Percentiles rank a stretch among this genome's conserved stretches.
These are phyloP conservation scores for Punica granatum DNA, from an alignment of 345 rosid genomes.

Conservation along the genomic window DNA sequence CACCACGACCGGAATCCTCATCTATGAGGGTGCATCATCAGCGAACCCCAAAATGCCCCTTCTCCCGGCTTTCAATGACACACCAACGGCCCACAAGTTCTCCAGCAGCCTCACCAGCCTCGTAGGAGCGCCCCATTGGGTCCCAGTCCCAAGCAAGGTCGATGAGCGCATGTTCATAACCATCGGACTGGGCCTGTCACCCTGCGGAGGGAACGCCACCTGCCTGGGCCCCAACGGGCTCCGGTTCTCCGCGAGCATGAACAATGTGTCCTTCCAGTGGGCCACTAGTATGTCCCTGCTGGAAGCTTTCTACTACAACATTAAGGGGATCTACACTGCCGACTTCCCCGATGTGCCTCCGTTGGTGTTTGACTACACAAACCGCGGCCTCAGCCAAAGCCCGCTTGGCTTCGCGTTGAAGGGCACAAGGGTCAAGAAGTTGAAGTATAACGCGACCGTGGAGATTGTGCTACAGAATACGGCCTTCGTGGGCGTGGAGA, in stretches of 20 bases:
- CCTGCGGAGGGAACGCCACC: conserved; percentile 39
- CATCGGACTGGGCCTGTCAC: conserved; percentile 37
- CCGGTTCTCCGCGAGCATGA: conserved; percentile 64
- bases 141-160: conserved; percentile 57
- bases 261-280: conserved; percentile 49
- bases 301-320: conserved; percentile 48
- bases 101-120: conserved; percentile 43
- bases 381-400: conserved; percentile 20
- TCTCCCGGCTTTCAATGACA: conserved; percentile 57
- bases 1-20: conserved; percentile 59
- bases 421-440: conserved; percentile 44
- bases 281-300: conserved; percentile 47
- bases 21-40: conserved; percentile 26
- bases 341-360: conserved; percentile 66
- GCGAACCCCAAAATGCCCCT: conserved; percentile 45
- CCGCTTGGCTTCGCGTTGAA: conserved; percentile 38
- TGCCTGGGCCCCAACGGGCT: conserved; percentile 25
- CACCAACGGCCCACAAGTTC: conserved; percentile 61
- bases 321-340: conserved; percentile 51
- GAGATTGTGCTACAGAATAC: conserved; percentile 76
- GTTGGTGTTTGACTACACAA: conserved; percentile 57
- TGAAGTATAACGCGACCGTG: conserved; percentile 68
- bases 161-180: conserved; percentile 72
- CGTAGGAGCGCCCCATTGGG: conserved; percentile 40
- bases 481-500: conserved; percentile 47